These are phyloP conservation scores for Yarrowia keelungensis DNA, from an alignment of 805 yeast genomes.

Conservation along the genomic window DNA sequence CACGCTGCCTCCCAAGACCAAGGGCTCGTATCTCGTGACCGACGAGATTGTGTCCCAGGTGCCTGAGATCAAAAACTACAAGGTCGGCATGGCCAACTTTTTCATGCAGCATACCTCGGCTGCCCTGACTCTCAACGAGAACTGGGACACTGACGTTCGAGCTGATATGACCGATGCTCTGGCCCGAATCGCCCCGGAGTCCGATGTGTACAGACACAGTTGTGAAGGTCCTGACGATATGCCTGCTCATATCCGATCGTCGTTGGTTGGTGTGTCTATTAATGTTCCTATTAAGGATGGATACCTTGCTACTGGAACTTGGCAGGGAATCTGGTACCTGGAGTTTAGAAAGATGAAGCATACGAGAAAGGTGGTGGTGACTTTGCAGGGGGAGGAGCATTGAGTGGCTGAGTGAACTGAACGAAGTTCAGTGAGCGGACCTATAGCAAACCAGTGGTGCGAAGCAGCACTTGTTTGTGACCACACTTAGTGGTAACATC, in stretches of 20 bases:
- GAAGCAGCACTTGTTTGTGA: no score
- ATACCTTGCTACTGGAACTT: constrained; percentile 72
- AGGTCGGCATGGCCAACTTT: constrained; percentile 68
- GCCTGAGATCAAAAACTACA: constrained; percentile 65
- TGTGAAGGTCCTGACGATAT: constrained; percentile 84
- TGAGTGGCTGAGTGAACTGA: not conserved
- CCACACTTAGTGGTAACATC: no score
- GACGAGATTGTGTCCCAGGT: constrained; percentile 64
- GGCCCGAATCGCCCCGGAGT: constrained; percentile 73
- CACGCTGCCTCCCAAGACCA: constrained; percentile 61
- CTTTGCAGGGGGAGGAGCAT: constrained; percentile 67
- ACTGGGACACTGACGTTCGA: constrained; percentile 81
- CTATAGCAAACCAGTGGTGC: no score
- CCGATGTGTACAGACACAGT: constrained; percentile 61
- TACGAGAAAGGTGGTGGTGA: constrained; percentile 71
- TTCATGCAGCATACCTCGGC: constrained; percentile 84
- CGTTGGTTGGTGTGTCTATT: constrained; percentile 65
- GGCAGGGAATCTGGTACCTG: constrained; percentile 83
- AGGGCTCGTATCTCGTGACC: constrained; percentile 76
- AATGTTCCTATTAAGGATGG: constrained; percentile 76
- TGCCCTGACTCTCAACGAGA: constrained; percentile 76
- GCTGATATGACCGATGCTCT: constrained; percentile 69
- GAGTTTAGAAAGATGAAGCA: constrained; percentile 75
- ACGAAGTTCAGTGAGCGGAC: not conserved
- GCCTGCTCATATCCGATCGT: constrained; percentile 79